These are phyloP conservation scores for Candida sp. DNA, from an alignment of 1,139 yeast species.

Conservation along the genomic window DNA sequence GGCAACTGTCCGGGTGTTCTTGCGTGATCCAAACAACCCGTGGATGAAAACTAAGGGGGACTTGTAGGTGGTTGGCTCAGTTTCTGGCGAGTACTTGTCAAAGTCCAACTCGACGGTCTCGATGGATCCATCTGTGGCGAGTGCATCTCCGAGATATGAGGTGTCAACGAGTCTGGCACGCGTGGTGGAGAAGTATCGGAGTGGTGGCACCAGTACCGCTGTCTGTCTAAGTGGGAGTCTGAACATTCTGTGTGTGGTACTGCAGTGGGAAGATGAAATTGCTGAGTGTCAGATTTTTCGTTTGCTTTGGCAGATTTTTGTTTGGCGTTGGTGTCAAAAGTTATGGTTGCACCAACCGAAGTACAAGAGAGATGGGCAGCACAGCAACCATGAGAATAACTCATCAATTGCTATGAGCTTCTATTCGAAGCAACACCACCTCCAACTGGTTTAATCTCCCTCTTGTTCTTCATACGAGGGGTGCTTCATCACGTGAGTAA, in stretches of 20 bases:
- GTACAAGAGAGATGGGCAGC: no score
- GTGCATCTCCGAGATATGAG: conserved; percentile 4
- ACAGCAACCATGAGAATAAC: no score
- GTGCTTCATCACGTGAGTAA: no score
- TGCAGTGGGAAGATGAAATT: not conserved
- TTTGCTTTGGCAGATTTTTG: not conserved
- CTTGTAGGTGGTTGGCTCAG: conserved; percentile 16
- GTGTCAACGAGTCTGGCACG: not conserved
- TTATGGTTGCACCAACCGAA: no score
- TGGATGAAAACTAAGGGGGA: conserved; percentile 79
- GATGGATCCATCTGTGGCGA: conserved; percentile 10
- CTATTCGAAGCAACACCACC: no score
- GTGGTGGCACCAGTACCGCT: no score
- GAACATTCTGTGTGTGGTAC: not conserved
- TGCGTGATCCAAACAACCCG: conserved; percentile 86
- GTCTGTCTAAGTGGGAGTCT: not conserved
- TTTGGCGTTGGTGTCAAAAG: no score
- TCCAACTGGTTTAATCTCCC: no score
- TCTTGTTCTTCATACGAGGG: not conserved
- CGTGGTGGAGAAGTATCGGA: not conserved
- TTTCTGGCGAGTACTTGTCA: conserved; percentile 33
- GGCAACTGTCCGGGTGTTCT: conserved; percentile 80
- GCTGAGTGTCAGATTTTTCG: not conserved
- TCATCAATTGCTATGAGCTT: no score
- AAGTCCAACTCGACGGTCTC: conserved; percentile 32